Base-by-base conservation (phyloP, 768 basidiomycete species). In the Gloeopeniophorella convolvens region DNA sequence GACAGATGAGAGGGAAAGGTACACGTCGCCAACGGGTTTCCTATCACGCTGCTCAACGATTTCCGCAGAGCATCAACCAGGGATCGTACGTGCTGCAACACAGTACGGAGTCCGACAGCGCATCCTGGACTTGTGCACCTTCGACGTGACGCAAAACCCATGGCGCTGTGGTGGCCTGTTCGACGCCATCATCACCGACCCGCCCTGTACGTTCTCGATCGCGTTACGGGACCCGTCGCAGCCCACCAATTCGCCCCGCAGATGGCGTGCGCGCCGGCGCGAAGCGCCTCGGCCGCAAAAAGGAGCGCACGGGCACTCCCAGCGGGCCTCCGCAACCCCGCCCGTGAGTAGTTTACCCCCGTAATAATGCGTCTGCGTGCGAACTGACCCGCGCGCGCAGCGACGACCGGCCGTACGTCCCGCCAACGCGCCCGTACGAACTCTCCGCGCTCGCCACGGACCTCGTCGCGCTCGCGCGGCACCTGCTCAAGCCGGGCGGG, bases 1-100 rank as follows among this genome's bases (percentile, higher is more conserved):
- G 96, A 34, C 95, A 98, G 63, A 94, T 98, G 86, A 74, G 92
- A 52, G 96, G 96, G 15, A 95, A 90, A 76, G 78, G 92, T 85
- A 56, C 45, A 4, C 23, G 45, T 34, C 27, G n/a, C 39, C 10
- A 11, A 12, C 12, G 21, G 3, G 3, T 47, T 4, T 30, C 6
- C 5, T 5, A 20, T 30, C 4, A 24, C 3, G n/a, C 16, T 16
- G 8, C 32, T 36, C 9, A 44, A 53, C 26, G 10, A 23, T 30
- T 27, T 41, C 40, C 30, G 4, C 35, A 75, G 72, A 60, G 7
- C 61, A 70, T 16, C 66, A 62, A 1, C 82, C 90, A 0, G 94
- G 94, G 0, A 77, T 96, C 44, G 65, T 86, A 40, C 79, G 84
- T 18, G 86, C 91, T 0, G 91, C 93, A 2, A 68, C 72, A 3